Conservation (phyloP, 2,329 filamentous ascomycete genomes). For the Hypoxylon sp. region DNA sequence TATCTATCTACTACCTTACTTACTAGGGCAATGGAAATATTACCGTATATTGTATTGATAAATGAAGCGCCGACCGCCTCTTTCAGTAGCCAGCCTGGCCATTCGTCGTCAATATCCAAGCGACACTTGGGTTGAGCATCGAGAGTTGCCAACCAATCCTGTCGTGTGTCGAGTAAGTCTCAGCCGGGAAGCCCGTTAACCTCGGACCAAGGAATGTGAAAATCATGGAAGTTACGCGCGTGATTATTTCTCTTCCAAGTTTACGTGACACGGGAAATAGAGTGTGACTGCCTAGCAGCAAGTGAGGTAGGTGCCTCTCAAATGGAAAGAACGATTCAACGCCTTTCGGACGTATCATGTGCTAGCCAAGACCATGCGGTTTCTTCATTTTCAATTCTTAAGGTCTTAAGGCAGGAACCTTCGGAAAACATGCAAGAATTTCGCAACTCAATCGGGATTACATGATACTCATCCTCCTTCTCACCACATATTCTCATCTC, state of each 20-base stretch:
- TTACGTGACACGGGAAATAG: slow-evolving; percentile 16
- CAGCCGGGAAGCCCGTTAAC: not conserved
- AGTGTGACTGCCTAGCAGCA: too few relatives aligned
- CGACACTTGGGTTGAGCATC: too few relatives aligned
- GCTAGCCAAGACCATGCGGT: too few relatives aligned
- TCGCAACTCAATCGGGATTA: too few relatives aligned
- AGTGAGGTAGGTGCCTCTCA: too few relatives aligned
- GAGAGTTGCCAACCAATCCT: too few relatives aligned
- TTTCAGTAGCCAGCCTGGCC: slow-evolving; percentile 3
- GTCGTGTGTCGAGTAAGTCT: slow-evolving; percentile 18
- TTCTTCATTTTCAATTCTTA: too few relatives aligned
- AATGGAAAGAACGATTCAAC: too few relatives aligned
- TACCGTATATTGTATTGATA: too few relatives aligned
- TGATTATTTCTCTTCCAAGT: slow-evolving; percentile 1
- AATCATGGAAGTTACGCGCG: not conserved
- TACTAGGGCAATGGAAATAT: too few relatives aligned
- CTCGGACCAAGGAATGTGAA: not conserved
- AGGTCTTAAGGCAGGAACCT: not conserved
- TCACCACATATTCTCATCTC: slow-evolving; percentile 5
- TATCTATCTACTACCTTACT: slow-evolving; percentile 13
- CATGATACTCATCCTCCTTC: slow-evolving; percentile 16
- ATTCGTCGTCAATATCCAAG: slow-evolving; percentile 1
- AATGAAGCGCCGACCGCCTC: not conserved
- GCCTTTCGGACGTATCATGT: too few relatives aligned
- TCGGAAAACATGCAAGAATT: slow-evolving; percentile 4